Percentiles rank a stretch among this genome's conserved stretches.
Evolutionary conservation across 495 filamentous ascomycete genomes (phyloP).

Genomic region (Penicillium antarcticum): DNA sequence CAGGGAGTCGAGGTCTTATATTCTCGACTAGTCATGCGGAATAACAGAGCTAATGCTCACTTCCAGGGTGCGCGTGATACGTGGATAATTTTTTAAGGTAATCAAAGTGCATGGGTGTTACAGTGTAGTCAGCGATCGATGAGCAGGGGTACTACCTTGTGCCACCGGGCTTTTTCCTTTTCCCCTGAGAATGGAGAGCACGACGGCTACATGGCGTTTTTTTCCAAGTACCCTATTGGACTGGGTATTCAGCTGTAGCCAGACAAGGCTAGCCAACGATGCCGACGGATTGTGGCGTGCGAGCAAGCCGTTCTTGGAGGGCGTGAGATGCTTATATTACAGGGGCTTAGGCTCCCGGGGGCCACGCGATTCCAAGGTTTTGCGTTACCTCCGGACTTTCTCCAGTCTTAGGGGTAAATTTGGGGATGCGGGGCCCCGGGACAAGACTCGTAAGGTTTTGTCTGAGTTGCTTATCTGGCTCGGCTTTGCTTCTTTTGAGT

Average conservation of each 20-base stretch:
- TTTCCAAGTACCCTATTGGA: not conserved
- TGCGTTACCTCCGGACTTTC: too few relatives aligned
- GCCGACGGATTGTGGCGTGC: too few relatives aligned
- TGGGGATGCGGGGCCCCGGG: too few relatives aligned
- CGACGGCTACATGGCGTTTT: too few relatives aligned
- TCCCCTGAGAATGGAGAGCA: not conserved
- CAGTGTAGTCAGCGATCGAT: not conserved
- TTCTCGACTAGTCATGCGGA: not conserved
- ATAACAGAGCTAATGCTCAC: not conserved
- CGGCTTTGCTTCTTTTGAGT: too few relatives aligned
- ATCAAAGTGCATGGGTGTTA: not conserved
- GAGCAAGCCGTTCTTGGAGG: too few relatives aligned
- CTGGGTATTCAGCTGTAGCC: not conserved
- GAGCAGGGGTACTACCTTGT: not conserved
- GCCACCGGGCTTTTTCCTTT: slow-evolving; percentile 3
- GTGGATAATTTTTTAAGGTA: not conserved
- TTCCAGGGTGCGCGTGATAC: slow-evolving; percentile 1
- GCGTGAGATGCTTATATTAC: too few relatives aligned
- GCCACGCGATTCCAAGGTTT: too few relatives aligned
- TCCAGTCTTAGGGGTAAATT: too few relatives aligned
- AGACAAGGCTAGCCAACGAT: not conserved
- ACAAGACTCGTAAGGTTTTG: too few relatives aligned
- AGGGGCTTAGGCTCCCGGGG: too few relatives aligned
- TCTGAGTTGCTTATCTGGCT: too few relatives aligned
- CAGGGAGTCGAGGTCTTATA: not conserved